Evolutionary conservation across 1,284 basidiomycete genomes (phyloP).

Genomic region (Boletus albobrunnescens): DNA sequence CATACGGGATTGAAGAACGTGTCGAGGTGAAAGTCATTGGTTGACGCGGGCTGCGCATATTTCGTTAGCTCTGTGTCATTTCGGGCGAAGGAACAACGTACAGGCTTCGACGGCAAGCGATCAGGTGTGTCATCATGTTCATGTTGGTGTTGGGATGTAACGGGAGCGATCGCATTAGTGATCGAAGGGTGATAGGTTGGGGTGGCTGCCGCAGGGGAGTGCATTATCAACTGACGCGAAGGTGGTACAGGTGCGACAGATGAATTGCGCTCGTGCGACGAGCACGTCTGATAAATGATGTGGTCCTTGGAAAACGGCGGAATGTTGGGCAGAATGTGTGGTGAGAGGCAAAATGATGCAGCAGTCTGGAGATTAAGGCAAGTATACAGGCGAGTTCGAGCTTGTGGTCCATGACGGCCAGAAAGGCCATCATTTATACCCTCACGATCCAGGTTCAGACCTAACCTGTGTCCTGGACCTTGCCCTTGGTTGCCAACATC

Average conservation of each 20-base stretch:
- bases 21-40: conserved; percentile 19
- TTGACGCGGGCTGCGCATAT: neutral
- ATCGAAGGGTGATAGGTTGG: neutral
- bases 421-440: conserved; percentile 6
- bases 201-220: neutral
- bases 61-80: neutral
- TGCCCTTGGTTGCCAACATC: neutral
- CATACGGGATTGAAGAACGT: conserved; percentile 24
- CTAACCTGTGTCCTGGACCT: neutral
- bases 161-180: neutral
- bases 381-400: neutral
- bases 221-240: neutral
- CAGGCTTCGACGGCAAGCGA: neutral
- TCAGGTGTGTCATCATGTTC: neutral
- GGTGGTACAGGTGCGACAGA: neutral
- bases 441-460: neutral
- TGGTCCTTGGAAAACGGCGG: neutral
- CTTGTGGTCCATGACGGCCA: neutral
- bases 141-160: neutral
- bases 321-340: neutral
- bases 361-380: neutral
- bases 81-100: neutral
- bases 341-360: neutral
- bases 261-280: neutral
- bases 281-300: neutral